Evolutionary conservation across 1,284 basidiomycete genomes (phyloP).

Genomic region (Moesziomyces globuligerus): DNA sequence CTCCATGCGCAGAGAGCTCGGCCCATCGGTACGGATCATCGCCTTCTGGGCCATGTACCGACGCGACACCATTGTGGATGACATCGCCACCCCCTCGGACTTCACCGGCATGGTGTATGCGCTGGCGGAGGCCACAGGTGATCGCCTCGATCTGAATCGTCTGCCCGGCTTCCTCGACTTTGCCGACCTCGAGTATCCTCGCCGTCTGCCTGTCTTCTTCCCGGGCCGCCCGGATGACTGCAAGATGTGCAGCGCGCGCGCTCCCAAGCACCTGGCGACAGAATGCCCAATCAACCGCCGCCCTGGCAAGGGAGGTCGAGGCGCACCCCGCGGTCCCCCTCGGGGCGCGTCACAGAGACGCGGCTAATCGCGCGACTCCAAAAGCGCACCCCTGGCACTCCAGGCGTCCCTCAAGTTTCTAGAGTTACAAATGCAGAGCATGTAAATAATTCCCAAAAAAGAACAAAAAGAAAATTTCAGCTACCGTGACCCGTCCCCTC

Average conservation of each 20-base stretch:
- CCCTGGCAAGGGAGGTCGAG: no score
- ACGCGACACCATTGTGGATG: not conserved
- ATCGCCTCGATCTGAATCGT: not conserved
- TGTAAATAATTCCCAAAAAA: no score
- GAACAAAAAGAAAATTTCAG: no score
- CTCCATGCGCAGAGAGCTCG: not conserved
- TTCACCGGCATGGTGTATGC: constrained; percentile 2
- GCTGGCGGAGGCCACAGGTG: not conserved
- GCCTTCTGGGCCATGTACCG: not conserved
- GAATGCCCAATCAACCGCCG: no score
- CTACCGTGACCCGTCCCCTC: no score
- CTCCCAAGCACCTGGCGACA: not conserved
- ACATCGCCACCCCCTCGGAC: no score
- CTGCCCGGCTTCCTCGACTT: constrained; percentile 1
- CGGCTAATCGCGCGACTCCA: no score
- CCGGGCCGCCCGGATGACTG: constrained; percentile 1
- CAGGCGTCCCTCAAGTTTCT: no score
- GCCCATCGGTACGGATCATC: not conserved
- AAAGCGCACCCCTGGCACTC: no score
- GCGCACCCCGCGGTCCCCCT: no score
- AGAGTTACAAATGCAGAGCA: no score
- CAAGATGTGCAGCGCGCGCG: not conserved
- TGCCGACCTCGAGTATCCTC: not conserved
- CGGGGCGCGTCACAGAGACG: no score
- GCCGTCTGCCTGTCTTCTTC: not conserved